Conservation (phyloP, 345 rosid species). For the Eucalyptus pauciflora region DNA sequence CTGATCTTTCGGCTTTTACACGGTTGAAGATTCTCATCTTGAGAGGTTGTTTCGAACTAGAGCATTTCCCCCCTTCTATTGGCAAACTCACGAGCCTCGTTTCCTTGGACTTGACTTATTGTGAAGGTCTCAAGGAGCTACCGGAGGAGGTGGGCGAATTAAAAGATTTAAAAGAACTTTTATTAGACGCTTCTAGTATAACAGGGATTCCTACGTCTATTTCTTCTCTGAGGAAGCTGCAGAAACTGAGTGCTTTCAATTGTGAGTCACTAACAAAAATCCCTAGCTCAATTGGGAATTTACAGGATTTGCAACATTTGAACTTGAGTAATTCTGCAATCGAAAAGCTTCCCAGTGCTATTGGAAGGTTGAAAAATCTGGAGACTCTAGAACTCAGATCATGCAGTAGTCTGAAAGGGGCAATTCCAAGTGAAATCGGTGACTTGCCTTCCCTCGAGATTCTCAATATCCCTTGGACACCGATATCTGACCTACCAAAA, state of each 20-base stretch:
- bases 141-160: too few species aligned
- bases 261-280: too few species aligned
- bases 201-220: too few species aligned
- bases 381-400: rapidly evolving
- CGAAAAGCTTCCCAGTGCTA: background rate
- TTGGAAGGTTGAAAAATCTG: background rate
- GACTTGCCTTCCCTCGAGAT: too few species aligned
- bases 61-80: too few species aligned
- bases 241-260: rapidly evolving
- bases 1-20: background rate
- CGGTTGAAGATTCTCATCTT: rapidly evolving
- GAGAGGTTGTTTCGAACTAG: rapidly evolving
- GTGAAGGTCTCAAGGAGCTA: rapidly evolving
- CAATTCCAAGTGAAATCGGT: too few species aligned
- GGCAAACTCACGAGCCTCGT: too few species aligned
- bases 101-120: rapidly evolving
- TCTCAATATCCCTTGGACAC: rapidly evolving
- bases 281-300: too few species aligned
- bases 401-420: too few species aligned
- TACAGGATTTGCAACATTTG: rapidly evolving
- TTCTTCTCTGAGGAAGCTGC: rapidly evolving
- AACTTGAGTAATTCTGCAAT: rapidly evolving
- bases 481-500: too few species aligned
- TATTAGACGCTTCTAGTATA: rapidly evolving
- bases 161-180: too few species aligned